Evolutionary conservation across 306 rosid species (phyloP).

Genomic region (Pterocarpus macrocarpus): DNA sequence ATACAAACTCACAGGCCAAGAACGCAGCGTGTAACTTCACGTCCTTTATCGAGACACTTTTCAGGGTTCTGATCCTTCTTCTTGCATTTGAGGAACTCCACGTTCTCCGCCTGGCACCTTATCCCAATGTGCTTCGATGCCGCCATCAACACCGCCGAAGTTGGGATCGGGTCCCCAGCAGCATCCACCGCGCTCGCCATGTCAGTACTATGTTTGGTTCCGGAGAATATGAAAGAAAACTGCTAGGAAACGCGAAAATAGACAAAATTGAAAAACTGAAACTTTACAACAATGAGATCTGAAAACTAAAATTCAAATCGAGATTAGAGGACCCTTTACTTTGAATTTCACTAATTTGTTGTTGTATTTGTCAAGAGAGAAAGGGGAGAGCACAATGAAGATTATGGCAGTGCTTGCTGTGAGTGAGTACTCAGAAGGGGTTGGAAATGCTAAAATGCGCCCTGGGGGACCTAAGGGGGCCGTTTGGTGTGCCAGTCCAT

Average conservation of each 20-base stretch:
- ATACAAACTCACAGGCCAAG: constrained; percentile 75
- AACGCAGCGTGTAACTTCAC: constrained; percentile 89
- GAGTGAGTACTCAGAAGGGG: neutral
- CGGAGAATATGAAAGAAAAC: constrained; percentile 39
- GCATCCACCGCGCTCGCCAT: constrained; percentile 89
- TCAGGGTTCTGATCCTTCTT: constrained; percentile 90
- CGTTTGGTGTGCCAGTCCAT: too few relatives aligned
- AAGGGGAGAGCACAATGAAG: constrained; percentile 4
- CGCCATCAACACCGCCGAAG: constrained; percentile 91
- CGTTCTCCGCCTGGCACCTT: constrained; percentile 78
- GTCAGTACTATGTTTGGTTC: constrained; percentile 31
- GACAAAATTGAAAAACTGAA: neutral
- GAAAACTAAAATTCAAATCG: neutral
- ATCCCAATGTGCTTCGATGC: constrained; percentile 84
- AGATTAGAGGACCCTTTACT: constrained; percentile 42
- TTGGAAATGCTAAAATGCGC: neutral
- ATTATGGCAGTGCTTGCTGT: constrained; percentile 38
- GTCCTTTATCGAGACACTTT: constrained; percentile 91
- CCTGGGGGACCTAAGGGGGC: too few relatives aligned
- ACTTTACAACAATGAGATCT: neutral
- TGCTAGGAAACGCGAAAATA: neutral
- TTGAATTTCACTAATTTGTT: constrained; percentile 3
- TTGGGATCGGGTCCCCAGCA: constrained; percentile 89
- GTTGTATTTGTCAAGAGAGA: neutral
- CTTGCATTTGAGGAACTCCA: constrained; percentile 92